phyloP scores from a whole-genome alignment of 805 yeast genomes.

The Zygosaccharomyces pseudorouxii region DNA sequence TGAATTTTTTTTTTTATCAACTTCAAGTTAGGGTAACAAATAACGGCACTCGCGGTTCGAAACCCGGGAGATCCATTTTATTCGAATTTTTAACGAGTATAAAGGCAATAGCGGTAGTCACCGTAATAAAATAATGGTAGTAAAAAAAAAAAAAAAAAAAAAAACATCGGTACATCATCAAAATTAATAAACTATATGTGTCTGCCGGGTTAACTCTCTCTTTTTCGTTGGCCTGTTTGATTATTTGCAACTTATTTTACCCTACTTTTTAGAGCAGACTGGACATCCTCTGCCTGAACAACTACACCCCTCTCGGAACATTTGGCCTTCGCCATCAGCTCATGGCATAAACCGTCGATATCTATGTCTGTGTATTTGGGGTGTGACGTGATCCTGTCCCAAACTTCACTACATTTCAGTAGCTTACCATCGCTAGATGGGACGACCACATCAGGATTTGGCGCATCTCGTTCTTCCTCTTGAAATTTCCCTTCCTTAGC shows the following conservation, averaged over 20 bases:
- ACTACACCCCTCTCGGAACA: constrained; percentile 93
- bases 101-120: background rate
- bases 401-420: constrained; percentile 81
- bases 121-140: background rate
- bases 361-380: constrained; percentile 91
- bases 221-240: too few species aligned
- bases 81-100: background rate
- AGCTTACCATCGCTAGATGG: constrained; percentile 61
- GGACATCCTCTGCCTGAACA: constrained; percentile 74
- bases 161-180: background rate
- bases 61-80: background rate
- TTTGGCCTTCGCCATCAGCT: constrained; percentile 86
- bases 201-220: too few species aligned
- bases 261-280: constrained; percentile 39
- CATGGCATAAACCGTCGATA: constrained; percentile 88
- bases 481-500: background rate
- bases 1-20: background rate
- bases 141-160: background rate
- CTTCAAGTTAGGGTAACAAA: background rate
- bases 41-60: background rate
- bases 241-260: constrained; percentile 9
- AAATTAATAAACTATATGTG: constrained; percentile 1
- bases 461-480: background rate
- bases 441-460: constrained; percentile 44
- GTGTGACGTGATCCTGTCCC: constrained; percentile 94